A percentile compares a stretch with the other conserved stretches of the same genome.
Evolutionary conservation across 768 basidiomycete species (phyloP).

Genomic region (Lactarius sanguifluus): DNA sequence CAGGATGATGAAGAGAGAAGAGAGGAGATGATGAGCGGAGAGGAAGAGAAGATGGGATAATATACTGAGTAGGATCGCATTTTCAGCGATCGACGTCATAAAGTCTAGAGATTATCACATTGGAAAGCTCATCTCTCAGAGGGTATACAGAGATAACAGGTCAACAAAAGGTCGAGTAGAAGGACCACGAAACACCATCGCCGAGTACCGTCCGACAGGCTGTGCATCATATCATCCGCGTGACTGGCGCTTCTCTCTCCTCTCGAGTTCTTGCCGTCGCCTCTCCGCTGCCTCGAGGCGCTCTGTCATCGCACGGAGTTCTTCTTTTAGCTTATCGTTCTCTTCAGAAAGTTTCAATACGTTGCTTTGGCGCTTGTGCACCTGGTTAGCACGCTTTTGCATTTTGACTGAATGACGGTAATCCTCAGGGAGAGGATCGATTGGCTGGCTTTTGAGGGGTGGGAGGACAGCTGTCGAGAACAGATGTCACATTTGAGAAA

Average conservation of each 20-base stretch:
- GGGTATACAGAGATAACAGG: background rate
- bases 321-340: constrained; percentile 74
- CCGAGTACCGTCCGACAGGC: background rate
- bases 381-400: constrained; percentile 35
- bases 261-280: constrained; percentile 47
- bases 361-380: constrained; percentile 72
- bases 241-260: constrained; percentile 8
- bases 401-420: constrained; percentile 25
- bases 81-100: background rate
- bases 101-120: constrained; percentile 1
- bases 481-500: background rate
- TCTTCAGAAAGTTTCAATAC: constrained; percentile 75
- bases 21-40: background rate
- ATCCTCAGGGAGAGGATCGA: background rate
- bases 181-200: background rate
- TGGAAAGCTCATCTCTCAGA: background rate
- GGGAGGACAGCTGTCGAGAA: background rate
- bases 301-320: constrained; percentile 73
- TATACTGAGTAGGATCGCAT: background rate
- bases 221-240: background rate
- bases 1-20: background rate
- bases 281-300: constrained; percentile 74
- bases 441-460: constrained; percentile 13
- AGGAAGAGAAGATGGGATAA: constrained; percentile 11
- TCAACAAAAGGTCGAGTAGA: background rate